Evolutionary conservation across 2,329 filamentous ascomycete species (phyloP).

Genomic region (Didymella arachidicola): DNA sequence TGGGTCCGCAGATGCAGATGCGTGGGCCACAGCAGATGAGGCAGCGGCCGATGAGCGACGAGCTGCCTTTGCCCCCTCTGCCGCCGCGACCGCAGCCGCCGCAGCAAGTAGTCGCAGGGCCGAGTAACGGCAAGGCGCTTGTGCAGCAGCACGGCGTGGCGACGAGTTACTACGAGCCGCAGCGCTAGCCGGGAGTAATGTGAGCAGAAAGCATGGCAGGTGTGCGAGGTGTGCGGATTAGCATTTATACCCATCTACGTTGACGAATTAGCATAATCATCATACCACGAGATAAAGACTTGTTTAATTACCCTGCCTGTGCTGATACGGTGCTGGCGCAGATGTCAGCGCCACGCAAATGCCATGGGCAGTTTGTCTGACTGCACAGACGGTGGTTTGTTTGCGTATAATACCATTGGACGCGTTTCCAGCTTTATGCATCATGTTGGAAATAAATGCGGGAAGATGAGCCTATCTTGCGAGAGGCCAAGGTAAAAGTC

Average conservation of each 20-base stretch:
- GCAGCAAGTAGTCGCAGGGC: neutral
- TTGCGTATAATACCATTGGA: no score
- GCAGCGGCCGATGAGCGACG: neutral
- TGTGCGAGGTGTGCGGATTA: no score
- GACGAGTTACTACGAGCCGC: slow-evolving; percentile 19
- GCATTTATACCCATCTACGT: slow-evolving; percentile 5
- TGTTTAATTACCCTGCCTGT: no score
- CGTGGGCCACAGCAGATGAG: slow-evolving; percentile 1
- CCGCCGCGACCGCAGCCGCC: slow-evolving; percentile 1
- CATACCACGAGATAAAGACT: no score
- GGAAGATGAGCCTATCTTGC: no score
- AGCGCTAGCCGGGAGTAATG: neutral
- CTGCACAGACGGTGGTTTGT: no score
- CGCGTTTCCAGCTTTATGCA: no score
- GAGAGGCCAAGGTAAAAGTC: no score
- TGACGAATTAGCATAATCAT: neutral
- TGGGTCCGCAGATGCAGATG: slow-evolving; percentile 3
- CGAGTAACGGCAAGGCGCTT: slow-evolving; percentile 11
- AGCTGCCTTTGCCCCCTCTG: slow-evolving; percentile 7
- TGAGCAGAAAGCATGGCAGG: neutral
- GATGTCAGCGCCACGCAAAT: no score
- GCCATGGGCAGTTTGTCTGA: no score
- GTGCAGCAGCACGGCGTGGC: neutral
- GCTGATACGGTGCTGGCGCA: no score
- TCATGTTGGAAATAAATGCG: no score